These are phyloP conservation scores for Trichoderma asperellum DNA, from an alignment of 2,329 filamentous ascomycete genomes.

Conservation along the genomic window DNA sequence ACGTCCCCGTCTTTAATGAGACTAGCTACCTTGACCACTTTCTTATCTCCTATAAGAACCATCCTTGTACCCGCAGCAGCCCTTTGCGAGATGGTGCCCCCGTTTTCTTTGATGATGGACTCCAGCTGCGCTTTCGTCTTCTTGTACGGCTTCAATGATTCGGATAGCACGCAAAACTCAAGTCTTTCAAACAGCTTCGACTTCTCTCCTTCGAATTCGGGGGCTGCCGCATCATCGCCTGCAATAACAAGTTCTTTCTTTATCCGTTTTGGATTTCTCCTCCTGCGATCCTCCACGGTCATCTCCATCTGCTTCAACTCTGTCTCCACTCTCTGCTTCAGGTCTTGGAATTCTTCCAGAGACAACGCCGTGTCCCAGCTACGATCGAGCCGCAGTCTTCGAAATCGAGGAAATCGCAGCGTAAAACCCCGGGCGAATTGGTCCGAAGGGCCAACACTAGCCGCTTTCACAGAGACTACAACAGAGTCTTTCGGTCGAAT, in stretches of 20 bases:
- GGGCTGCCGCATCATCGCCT: constrained; percentile 59
- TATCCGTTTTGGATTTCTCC: constrained; percentile 58
- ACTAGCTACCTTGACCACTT: constrained; percentile 78
- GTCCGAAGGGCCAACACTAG: constrained; percentile 73
- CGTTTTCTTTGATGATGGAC: constrained; percentile 78
- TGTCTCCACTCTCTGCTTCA: constrained; percentile 71
- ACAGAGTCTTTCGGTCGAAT: constrained; percentile 87
- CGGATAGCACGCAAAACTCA: constrained; percentile 82
- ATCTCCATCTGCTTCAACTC: constrained; percentile 75
- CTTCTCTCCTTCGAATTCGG: constrained; percentile 57
- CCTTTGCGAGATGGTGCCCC: constrained; percentile 77
- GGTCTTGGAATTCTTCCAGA: constrained; percentile 72
- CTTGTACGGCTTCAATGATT: constrained; percentile 69
- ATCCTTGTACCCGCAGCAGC: constrained; percentile 65
- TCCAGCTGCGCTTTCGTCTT: constrained; percentile 81
- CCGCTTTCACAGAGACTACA: constrained; percentile 86
- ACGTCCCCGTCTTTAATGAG: constrained; percentile 72
- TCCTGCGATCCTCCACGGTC: constrained; percentile 71
- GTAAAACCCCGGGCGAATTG: constrained; percentile 79
- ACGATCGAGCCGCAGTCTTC: constrained; percentile 78
- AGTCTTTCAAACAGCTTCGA: constrained; percentile 74
- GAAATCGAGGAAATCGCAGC: constrained; percentile 89
- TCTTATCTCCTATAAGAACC: constrained; percentile 79
- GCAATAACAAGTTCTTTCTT: constrained; percentile 73
- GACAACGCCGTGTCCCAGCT: constrained; percentile 81